These are phyloP conservation scores for Leccinum obscurum DNA, from an alignment of 768 basidiomycete genomes.

Conservation along the genomic window DNA sequence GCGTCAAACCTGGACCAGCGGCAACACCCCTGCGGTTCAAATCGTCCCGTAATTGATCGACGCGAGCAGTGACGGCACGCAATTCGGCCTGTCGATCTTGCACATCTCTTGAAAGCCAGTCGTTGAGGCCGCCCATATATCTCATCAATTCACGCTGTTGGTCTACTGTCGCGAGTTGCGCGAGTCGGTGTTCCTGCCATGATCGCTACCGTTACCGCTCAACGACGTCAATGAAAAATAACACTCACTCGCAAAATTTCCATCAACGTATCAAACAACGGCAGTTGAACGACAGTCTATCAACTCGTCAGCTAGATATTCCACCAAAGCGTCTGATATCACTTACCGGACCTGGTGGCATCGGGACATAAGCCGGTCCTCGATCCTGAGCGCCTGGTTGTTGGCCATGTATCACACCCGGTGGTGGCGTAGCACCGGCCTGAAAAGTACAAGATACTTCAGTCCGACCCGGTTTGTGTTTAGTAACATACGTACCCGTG, in stretches of 20 bases:
- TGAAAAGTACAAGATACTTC: conserved; percentile 7
- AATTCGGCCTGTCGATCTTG: conserved; percentile 76
- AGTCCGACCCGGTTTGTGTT: not conserved
- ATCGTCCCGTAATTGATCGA: conserved; percentile 49
- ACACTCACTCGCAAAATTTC: conserved; percentile 59
- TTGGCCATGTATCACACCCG: conserved; percentile 19
- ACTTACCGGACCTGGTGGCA: conserved; percentile 59
- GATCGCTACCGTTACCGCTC: conserved; percentile 9
- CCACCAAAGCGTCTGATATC: not conserved
- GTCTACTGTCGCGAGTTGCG: conserved; percentile 71
- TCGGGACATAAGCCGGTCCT: conserved; percentile 39
- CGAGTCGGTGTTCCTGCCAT: conserved; percentile 69
- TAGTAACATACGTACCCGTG: conserved; percentile 15
- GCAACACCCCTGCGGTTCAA: conserved; percentile 46
- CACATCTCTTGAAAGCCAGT: conserved; percentile 79
- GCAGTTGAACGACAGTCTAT: conserved; percentile 62
- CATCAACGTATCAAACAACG: conserved; percentile 70
- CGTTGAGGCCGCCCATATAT: conserved; percentile 74
- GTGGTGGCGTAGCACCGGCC: conserved; percentile 24
- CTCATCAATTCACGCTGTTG: conserved; percentile 80
- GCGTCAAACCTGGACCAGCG: conserved; percentile 39
- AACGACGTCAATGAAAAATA: conserved; percentile 3
- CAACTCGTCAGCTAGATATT: conserved; percentile 6
- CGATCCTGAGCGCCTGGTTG: conserved; percentile 26
- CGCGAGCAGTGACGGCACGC: conserved; percentile 59